Evolutionary conservation across 2,329 filamentous ascomycete genomes (phyloP).

Genomic region (Diplodia mutila): DNA sequence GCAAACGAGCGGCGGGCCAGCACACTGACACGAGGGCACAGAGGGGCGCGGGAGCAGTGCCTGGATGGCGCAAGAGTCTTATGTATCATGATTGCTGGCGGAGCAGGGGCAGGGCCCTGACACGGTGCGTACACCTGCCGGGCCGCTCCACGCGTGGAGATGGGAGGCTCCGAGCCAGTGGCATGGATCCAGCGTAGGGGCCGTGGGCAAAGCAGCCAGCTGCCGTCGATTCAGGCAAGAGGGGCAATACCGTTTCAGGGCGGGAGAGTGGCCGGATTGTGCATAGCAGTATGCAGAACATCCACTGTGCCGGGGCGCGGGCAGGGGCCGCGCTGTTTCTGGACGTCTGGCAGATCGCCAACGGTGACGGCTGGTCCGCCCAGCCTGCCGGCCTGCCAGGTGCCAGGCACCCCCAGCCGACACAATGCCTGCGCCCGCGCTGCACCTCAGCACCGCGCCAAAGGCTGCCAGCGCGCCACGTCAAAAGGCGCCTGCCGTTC

Average conservation of each 20-base stretch:
- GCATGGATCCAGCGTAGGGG: not conserved
- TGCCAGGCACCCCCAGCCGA: not conserved
- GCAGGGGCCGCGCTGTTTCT: constrained; percentile 12
- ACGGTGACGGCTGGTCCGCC: no score
- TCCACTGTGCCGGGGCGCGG: constrained; percentile 14
- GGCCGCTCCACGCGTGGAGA: constrained; percentile 22
- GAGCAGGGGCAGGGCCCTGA: constrained; percentile 10
- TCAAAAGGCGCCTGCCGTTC: constrained; percentile 18
- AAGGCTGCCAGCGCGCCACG: constrained; percentile 10
- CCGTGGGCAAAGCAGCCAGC: no score
- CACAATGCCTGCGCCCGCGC: not conserved
- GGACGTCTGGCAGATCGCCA: not conserved
- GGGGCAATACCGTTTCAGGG: constrained; percentile 18
- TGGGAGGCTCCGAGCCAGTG: not conserved
- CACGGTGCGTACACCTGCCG: constrained; percentile 2
- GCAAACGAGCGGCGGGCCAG: constrained; percentile 18
- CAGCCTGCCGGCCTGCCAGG: no score
- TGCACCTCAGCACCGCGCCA: no score
- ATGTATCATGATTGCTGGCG: not conserved
- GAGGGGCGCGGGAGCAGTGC: not conserved
- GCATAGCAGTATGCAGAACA: constrained; percentile 20
- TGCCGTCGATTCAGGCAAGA: constrained; percentile 18
- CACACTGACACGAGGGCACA: not conserved
- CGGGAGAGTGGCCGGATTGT: constrained; percentile 12
- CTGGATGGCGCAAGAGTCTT: constrained; percentile 21